Base-by-base conservation (phyloP, 2,329 filamentous ascomycete genomes). In the Biscogniauxia marginata region DNA sequence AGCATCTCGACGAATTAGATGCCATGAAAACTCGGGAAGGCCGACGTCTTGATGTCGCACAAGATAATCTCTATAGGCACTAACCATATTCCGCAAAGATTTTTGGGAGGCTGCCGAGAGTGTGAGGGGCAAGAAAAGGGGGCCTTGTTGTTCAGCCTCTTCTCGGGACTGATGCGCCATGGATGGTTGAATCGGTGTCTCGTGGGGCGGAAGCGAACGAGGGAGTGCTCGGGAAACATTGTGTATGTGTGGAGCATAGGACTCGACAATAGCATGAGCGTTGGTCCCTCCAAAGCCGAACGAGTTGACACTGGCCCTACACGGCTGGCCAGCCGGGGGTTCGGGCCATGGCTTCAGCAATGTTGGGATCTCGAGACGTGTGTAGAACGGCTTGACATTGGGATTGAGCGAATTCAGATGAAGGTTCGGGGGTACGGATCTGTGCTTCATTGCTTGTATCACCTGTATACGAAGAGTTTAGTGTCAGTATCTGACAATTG, bases 221-320 rank as follows among this genome's bases (percentile, higher is more conserved):
- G 30, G 13, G 30, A n/a, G 11, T 39, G 11, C 30, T 39, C 30
- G 9, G n/a, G 30, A 39, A 16, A 39, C 30, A 16, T 39, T 39
- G 50, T 75, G 74, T 3, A 75, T 57, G 0, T 62, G 53, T 0
- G 74, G 68, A 1, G 65, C 59, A 51, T 75, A 77, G 16, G 67
- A 60, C 63, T 79, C 75, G 21, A 79, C 53, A 49, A 79, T 78
- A 44, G 70, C 75, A 59, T 77, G 76, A 0, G 74, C 69, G 53
- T 79, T 79, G 9, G 75, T 71, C 19, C 76, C 76, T 6, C 76
- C 76, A 55, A 78, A 79, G 0, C 76, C 76, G 25, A 79, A 79
- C 0, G 73, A 77, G 63, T 78, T 78, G 20, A 79, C 71, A 47
- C 75, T 78, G 4, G 73, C 76, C 24, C 76, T 69, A 13, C 69